These are phyloP conservation scores for Pascua sp. DNA, from an alignment of 1,284 basidiomycete species.

Conservation along the genomic window DNA sequence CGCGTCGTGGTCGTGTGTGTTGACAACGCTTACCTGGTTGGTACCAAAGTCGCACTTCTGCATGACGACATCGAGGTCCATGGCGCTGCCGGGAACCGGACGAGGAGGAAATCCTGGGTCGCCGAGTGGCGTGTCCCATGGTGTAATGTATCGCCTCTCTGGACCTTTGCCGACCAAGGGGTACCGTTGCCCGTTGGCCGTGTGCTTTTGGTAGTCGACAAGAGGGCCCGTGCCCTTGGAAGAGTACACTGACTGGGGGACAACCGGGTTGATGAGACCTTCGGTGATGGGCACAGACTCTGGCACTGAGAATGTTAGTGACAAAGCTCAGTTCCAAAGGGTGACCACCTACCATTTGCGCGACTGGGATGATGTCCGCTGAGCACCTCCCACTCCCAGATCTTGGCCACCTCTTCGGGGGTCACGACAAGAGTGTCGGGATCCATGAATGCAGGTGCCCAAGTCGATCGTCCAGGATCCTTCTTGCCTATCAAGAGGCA, in stretches of 20 bases:
- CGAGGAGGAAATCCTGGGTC: slow-evolving; percentile 61
- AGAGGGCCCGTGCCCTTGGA: slow-evolving; percentile 21
- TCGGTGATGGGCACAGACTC: slow-evolving; percentile 61
- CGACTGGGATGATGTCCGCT: slow-evolving; percentile 87
- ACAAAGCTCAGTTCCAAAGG: neutral
- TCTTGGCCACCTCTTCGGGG: slow-evolving; percentile 70
- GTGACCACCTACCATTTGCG: slow-evolving; percentile 61
- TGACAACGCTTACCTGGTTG: slow-evolving; percentile 60
- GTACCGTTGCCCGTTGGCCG: slow-evolving; percentile 27
- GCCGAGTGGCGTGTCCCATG: slow-evolving; percentile 52
- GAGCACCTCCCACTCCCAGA: slow-evolving; percentile 90
- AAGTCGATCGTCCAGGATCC: slow-evolving; percentile 49
- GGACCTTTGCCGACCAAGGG: slow-evolving; percentile 63
- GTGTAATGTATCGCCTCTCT: slow-evolving; percentile 69
- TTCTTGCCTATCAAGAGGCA: slow-evolving; percentile 53
- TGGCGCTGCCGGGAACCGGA: slow-evolving; percentile 71
- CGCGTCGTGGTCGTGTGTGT: neutral
- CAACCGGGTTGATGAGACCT: slow-evolving; percentile 65
- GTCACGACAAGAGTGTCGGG: slow-evolving; percentile 72
- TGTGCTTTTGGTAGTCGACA: slow-evolving; percentile 23
- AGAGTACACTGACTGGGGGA: slow-evolving; percentile 19
- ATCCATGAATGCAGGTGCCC: slow-evolving; percentile 67
- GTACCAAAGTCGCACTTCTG: slow-evolving; percentile 77
- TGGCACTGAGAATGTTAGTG: slow-evolving; percentile 58
- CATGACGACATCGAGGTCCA: slow-evolving; percentile 82